These are phyloP conservation scores for Daldinia decipiens DNA, from an alignment of 495 filamentous ascomycete genomes.

Conservation along the genomic window DNA sequence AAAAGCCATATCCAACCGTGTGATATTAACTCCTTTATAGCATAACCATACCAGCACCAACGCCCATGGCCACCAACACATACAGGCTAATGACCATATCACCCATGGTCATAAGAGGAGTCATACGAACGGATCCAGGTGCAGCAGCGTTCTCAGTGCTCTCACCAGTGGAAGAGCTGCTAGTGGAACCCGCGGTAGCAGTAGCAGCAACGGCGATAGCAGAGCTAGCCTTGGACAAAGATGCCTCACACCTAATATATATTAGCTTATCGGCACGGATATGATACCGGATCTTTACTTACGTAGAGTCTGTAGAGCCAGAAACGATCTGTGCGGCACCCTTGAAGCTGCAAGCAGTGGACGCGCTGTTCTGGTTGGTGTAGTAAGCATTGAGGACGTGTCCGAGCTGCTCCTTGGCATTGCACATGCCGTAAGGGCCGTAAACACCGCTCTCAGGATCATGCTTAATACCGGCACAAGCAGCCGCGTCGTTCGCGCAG, in stretches of 20 bases:
- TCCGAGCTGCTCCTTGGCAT: conserved; percentile 76
- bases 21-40: conserved; percentile 61
- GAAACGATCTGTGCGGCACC: conserved; percentile 68
- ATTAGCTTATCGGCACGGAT: not conserved
- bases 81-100: conserved; percentile 75
- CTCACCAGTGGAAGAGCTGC: conserved; percentile 37
- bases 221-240: conserved; percentile 58
- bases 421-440: conserved; percentile 93
- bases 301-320: conserved; percentile 38
- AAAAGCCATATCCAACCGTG: conserved; percentile 5
- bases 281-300: conserved; percentile 6
- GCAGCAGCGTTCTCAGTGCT: conserved; percentile 47
- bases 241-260: conserved; percentile 44
- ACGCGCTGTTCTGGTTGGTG: conserved; percentile 63
- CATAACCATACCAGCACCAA: conserved; percentile 79
- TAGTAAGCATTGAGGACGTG: conserved; percentile 88
- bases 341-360: conserved; percentile 78
- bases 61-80: conserved; percentile 69
- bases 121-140: conserved; percentile 53
- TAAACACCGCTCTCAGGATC: conserved; percentile 80
- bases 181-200: conserved; percentile 56
- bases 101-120: conserved; percentile 69
- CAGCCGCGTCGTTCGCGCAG: conserved; percentile 65
- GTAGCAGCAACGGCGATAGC: conserved; percentile 54
- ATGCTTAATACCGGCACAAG: conserved; percentile 74